phyloP scores from a whole-genome alignment of 306 rosid species.

The Rosa lucieae region DNA sequence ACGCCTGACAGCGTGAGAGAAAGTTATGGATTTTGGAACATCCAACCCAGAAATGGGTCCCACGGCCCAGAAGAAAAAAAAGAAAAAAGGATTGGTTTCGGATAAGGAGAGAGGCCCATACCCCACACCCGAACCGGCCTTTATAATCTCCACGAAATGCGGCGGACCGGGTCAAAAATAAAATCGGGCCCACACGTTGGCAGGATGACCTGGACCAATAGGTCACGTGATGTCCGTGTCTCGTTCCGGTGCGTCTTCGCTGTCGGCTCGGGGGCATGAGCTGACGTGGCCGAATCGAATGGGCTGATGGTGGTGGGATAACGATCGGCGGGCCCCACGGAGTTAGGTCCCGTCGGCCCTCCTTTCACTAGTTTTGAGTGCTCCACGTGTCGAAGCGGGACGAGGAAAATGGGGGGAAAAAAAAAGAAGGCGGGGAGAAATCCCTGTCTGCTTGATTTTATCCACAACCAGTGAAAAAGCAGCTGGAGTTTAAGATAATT shows the following conservation, averaged over 20 bases:
- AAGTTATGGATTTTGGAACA: conserved; percentile 29
- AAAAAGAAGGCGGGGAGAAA: neutral
- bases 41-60: conserved; percentile 28
- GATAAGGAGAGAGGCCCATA: conserved; percentile 32
- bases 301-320: neutral
- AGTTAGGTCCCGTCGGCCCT: neutral
- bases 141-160: conserved; percentile 27
- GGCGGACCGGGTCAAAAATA: conserved; percentile 11
- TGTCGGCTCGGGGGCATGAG: neutral
- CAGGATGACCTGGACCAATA: neutral
- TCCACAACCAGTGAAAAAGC: neutral
- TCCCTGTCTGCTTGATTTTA: conserved; percentile 23
- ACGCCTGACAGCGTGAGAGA: conserved; percentile 29
- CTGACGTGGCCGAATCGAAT: conserved; percentile 15
- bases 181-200: conserved; percentile 12
- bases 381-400: conserved; percentile 29
- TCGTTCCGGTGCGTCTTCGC: neutral
- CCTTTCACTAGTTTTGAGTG: neutral
- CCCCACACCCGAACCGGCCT: neutral
- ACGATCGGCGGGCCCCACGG: conserved; percentile 8
- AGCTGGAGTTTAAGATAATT: neutral
- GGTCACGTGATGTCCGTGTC: conserved; percentile 35
- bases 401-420: conserved; percentile 36
- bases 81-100: neutral
- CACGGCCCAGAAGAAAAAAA: neutral